Evolutionary conservation across 768 basidiomycete genomes (phyloP).

Genomic region (Psilocybe cyanescens): DNA sequence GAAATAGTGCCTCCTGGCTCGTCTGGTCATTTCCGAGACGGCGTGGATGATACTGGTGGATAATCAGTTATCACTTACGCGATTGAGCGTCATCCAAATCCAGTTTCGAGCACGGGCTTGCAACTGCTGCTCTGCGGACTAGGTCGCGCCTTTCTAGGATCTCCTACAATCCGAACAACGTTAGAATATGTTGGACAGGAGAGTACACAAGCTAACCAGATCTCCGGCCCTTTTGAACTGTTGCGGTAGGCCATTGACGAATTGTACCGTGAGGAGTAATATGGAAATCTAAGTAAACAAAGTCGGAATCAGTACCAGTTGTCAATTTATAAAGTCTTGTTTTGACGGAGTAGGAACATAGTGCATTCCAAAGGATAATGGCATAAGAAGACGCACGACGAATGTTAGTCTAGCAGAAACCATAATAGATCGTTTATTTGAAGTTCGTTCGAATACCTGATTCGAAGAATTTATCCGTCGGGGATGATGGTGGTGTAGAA

Average conservation of each 20-base stretch:
- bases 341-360: background rate
- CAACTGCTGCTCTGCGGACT: conserved; percentile 15
- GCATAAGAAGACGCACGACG: conserved; percentile 10
- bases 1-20: too few relatives aligned
- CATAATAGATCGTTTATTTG: conserved; percentile 6
- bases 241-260: conserved; percentile 7
- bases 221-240: background rate
- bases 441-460: conserved; percentile 23
- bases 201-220: background rate
- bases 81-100: conserved; percentile 24
- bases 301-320: background rate
- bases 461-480: conserved; percentile 21
- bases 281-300: background rate
- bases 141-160: conserved; percentile 13
- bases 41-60: too few relatives aligned
- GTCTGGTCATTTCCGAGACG: too few relatives aligned
- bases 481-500: conserved; percentile 21
- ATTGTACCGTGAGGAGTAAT: background rate
- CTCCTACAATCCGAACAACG: background rate
- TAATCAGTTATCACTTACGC: conserved; percentile 10
- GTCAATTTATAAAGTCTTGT: too few relatives aligned
- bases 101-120: conserved; percentile 20
- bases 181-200: background rate
- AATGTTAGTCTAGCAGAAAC: conserved; percentile 9
- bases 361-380: background rate